A percentile compares a stretch with the other conserved stretches of the same genome.
Conservation (phyloP, 225 moss, liverwort and hornwort genomes). For the Straminergon stramineum region DNA sequence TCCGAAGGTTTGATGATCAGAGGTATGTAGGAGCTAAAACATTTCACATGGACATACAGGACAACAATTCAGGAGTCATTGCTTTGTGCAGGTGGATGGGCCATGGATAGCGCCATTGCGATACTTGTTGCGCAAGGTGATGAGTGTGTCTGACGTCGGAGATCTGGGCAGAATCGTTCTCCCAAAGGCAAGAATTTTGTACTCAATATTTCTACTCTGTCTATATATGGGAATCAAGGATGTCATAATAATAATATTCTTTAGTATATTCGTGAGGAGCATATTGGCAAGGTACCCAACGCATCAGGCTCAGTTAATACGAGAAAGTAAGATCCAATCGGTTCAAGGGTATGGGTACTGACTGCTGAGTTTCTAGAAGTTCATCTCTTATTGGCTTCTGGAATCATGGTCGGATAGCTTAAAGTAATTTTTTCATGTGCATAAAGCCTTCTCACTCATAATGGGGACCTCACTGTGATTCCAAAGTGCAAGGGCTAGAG, state of each 20-base stretch:
- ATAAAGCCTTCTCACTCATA: background rate
- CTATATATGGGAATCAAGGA: background rate
- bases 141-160: conserved; percentile 57
- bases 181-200: conserved; percentile 27
- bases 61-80: background rate
- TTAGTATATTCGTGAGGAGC: background rate
- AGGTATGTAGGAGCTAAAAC: too few species aligned
- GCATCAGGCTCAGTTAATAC: background rate
- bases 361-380: background rate
- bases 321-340: background rate
- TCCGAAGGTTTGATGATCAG: background rate
- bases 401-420: background rate
- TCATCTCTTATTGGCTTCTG: background rate
- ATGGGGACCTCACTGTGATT: background rate
- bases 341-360: background rate
- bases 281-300: background rate
- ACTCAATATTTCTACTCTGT: background rate
- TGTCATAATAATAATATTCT: background rate
- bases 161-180: conserved; percentile 65
- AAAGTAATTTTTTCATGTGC: background rate
- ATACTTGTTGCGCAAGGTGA: conserved; percentile 43
- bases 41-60: background rate
- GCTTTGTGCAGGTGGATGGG: background rate
- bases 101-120: conserved; percentile 26
- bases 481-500: background rate